A percentile compares a stretch with the other conserved stretches of the same genome.
phyloP scores from a whole-genome alignment of 1,284 basidiomycete genomes.

The Malassezia vespertilionis region DNA sequence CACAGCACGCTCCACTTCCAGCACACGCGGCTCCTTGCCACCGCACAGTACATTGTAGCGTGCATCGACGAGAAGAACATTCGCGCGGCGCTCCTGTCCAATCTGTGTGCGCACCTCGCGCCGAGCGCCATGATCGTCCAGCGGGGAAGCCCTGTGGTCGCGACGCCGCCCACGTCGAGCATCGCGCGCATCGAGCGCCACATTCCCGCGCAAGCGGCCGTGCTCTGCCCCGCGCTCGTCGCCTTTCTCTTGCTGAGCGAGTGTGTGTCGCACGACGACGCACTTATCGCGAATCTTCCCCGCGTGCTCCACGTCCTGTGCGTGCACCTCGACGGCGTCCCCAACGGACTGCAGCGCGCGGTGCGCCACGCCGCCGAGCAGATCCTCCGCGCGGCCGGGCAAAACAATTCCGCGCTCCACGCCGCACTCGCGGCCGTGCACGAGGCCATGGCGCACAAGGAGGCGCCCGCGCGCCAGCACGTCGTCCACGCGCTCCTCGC shows the following conservation, averaged over 20 bases:
- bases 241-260: slow-evolving; percentile 10
- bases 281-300: slow-evolving; percentile 51
- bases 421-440: background rate
- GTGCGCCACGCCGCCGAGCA: slow-evolving; percentile 2
- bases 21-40: slow-evolving; percentile 1
- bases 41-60: slow-evolving; percentile 4
- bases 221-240: background rate
- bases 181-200: background rate
- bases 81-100: background rate
- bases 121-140: slow-evolving; percentile 1
- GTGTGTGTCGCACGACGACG: slow-evolving; percentile 1
- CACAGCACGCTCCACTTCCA: slow-evolving; percentile 1
- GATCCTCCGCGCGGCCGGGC: slow-evolving; percentile 6
- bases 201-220: background rate
- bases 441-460: background rate
- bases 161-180: background rate
- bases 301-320: slow-evolving; percentile 69
- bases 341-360: background rate
- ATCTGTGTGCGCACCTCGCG: background rate
- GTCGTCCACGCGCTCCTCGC: slow-evolving; percentile 1
- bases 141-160: background rate
- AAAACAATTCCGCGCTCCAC: too few species aligned
- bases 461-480: background rate
- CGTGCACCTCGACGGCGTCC: slow-evolving; percentile 68
- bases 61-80: background rate